Evolutionary conservation across 768 basidiomycete species (phyloP).

Genomic region (Gymnopilus junonius): DNA sequence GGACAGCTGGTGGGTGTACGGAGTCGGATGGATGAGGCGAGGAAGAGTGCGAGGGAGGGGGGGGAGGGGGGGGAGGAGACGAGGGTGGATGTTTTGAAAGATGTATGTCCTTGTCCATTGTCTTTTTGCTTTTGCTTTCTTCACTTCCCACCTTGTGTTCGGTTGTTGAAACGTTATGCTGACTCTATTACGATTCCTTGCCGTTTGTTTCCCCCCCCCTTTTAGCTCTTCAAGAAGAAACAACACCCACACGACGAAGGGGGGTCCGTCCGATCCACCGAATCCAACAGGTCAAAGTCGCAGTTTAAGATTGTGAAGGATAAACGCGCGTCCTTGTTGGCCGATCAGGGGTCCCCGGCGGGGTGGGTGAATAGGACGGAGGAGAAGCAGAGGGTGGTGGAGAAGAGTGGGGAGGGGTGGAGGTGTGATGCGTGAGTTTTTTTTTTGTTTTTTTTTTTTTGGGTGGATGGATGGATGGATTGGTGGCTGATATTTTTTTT

Average conservation of each 20-base stretch:
- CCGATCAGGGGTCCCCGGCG: conserved; percentile 64
- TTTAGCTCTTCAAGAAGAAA: conserved; percentile 44
- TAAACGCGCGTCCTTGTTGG: conserved; percentile 72
- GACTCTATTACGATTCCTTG: too few relatives aligned
- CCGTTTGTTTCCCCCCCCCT: too few relatives aligned
- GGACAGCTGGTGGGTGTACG: conserved; percentile 88
- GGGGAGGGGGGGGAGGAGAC: conserved; percentile 32
- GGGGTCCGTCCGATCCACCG: conserved; percentile 29
- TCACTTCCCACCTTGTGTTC: too few relatives aligned
- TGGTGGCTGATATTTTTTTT: neutral
- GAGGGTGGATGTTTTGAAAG: conserved; percentile 59
- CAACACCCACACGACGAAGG: too few relatives aligned
- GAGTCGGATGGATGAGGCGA: conserved; percentile 73
- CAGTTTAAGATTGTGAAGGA: conserved; percentile 84
- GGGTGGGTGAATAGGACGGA: conserved; percentile 72
- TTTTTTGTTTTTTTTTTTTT: neutral
- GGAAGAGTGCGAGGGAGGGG: too few relatives aligned
- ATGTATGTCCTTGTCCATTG: conserved; percentile 42
- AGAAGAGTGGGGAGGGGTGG: conserved; percentile 39
- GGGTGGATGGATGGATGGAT: neutral
- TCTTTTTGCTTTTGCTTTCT: neutral
- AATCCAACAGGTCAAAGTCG: conserved; percentile 43
- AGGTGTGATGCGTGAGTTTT: conserved; percentile 44
- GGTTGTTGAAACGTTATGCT: too few relatives aligned
- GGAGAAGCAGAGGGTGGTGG: conserved; percentile 40